Conservation (phyloP, 148 eudicot species). For the Nyssa sinensis region DNA sequence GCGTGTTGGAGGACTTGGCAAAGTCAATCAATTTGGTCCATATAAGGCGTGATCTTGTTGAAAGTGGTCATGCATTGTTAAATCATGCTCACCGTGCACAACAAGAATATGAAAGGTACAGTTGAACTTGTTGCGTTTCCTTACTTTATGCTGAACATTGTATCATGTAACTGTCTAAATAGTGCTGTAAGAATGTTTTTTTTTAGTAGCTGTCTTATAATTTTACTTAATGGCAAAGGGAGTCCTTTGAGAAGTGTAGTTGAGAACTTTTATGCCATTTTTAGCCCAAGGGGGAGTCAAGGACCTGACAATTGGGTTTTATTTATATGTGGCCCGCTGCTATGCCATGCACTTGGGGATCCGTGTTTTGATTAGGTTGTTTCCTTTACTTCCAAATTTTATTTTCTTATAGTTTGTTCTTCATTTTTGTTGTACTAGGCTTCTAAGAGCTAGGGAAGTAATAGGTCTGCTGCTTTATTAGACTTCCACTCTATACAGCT, state of each 20-base stretch:
- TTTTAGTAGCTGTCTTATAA: not conserved
- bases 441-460: too few species aligned
- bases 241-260: not conserved
- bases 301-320: not conserved
- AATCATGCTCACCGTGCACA: conserved; percentile 81
- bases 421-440: too few species aligned
- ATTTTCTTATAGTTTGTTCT: too few species aligned
- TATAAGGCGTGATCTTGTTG: conserved; percentile 83
- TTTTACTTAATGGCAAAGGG: not conserved
- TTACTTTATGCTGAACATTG: not conserved
- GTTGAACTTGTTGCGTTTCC: not conserved
- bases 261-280: not conserved
- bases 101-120: conserved; percentile 88
- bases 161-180: not conserved
- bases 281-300: too few species aligned
- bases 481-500: too few species aligned
- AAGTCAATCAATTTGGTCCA: conserved; percentile 94
- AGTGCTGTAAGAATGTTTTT: not conserved
- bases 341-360: not conserved
- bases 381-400: too few species aligned
- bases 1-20: conserved; percentile 87
- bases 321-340: not conserved
- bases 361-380: too few species aligned
- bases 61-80: conserved; percentile 91
- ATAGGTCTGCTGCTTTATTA: too few species aligned